Evolutionary conservation across 441 rosid species (phyloP).

Genomic region (Brassica balearica): DNA sequence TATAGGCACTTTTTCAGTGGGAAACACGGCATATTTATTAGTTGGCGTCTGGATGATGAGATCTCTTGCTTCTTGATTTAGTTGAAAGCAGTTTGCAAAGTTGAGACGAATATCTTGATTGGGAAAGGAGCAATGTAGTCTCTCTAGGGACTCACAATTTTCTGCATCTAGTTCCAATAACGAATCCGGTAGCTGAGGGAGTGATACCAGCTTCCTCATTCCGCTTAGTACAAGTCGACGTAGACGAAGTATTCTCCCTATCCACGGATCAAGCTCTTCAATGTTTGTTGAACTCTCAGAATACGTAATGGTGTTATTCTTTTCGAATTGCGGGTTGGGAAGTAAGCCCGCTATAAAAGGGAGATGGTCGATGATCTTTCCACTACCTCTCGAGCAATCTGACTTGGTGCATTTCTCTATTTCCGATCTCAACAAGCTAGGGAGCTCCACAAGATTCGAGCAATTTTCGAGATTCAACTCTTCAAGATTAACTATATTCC

Average conservation of each 20-base stretch:
- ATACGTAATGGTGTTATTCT: neutral
- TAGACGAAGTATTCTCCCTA: neutral
- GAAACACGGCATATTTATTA: neutral
- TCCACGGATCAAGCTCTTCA: neutral
- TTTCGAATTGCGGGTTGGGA: neutral
- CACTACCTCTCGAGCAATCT: neutral
- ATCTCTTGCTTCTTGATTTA: slow-evolving; percentile 13
- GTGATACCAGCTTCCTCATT: neutral
- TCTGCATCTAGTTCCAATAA: neutral
- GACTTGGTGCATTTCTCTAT: neutral
- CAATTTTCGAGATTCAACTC: neutral
- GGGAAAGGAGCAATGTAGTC: neutral
- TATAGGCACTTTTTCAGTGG: neutral
- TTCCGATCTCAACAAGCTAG: neutral
- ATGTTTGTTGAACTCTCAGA: neutral
- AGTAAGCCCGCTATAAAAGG: neutral
- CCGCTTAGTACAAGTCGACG: neutral
- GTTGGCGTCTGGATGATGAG: neutral
- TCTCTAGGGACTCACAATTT: slow-evolving; percentile 5
- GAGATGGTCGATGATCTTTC: neutral
- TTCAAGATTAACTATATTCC: neutral
- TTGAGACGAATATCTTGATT: slow-evolving; percentile 4
- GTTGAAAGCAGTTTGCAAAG: neutral
- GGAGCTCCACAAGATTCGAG: neutral
- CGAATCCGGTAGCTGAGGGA: neutral